Evolutionary conservation across 805 yeast genomes (phyloP).

Genomic region (Candida rishiriensis): DNA sequence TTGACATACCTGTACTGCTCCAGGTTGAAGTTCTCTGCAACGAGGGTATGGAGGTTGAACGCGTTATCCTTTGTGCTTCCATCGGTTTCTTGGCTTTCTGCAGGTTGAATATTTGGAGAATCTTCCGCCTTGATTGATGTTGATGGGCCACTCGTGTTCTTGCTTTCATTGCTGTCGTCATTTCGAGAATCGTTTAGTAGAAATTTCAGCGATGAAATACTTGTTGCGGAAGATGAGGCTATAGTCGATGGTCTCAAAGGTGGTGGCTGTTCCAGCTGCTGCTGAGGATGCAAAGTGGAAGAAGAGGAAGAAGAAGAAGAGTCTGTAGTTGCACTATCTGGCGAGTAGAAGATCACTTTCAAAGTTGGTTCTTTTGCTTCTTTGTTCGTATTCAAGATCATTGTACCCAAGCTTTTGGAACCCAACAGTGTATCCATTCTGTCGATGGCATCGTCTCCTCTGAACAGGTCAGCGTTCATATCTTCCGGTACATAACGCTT

Average conservation of each 20-base stretch:
- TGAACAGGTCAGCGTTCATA: slow-evolving; percentile 4
- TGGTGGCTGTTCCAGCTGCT: not conserved
- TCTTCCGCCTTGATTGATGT: not conserved
- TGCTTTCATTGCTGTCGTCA: not conserved
- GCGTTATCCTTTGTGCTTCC: not conserved
- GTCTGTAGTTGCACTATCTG: not conserved
- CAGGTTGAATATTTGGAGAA: not conserved
- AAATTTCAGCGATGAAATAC: not conserved
- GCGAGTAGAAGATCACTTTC: not conserved
- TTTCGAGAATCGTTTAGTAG: not conserved
- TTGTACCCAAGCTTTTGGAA: not conserved
- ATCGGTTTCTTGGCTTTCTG: not conserved
- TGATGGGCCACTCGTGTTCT: too few relatives aligned
- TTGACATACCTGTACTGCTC: slow-evolving; percentile 31
- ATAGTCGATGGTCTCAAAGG: not conserved
- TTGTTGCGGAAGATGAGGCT: not conserved
- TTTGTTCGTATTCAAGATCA: not conserved
- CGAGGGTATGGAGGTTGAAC: slow-evolving; percentile 17
- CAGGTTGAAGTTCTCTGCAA: slow-evolving; percentile 11
- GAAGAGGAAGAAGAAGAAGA: not conserved
- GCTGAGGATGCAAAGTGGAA: not conserved
- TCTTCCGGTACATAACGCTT: slow-evolving; percentile 6
- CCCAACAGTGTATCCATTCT: slow-evolving; percentile 3
- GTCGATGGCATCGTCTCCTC: slow-evolving; percentile 1
- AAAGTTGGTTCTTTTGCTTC: slow-evolving; percentile 1